Evolutionary conservation across 164 flowering plant species (phyloP), one percentile per base, ranked within the genome.

Genomic region (Amborella trichopoda): DNA sequence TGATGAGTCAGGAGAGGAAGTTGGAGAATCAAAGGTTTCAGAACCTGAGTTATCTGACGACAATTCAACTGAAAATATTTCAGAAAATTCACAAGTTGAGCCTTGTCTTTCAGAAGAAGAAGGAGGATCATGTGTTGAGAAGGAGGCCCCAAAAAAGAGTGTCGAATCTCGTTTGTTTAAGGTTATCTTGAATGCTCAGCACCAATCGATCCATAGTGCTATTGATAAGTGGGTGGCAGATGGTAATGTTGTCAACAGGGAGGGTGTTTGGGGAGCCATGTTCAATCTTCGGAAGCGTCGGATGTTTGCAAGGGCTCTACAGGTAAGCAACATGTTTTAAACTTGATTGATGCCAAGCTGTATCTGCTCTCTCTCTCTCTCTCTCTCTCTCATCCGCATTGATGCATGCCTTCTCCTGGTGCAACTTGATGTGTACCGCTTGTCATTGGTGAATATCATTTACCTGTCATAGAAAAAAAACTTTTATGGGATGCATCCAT

Each of bases 271-370:
- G 3, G 0, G 33, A 24, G 56, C 68, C 53, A 66, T 72, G 73
- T 20, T 44, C 13, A 42, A 51, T 42, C 81, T 87, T 52, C 75
- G 85, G 18, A 77, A 36, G 46, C 71, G 76, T 17, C 53, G 53
- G 18, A 51, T 75, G 64, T 81, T 32, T 58, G 64, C 50, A 22
- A 83, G 55, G 68, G 96, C 96, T 14, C 63, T 87, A 67, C 81
- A 85, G 95, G 95, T 85, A 3, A 48, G 23, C 55, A 28, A 3
- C 40, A 14, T 39, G 20, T 26, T 44, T 23, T 17, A 22, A 17
- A 14, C 16, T 6, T 5, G 14, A 5, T 23, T 45, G 16, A 26
- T 4, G 21, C 12, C 23, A 2, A 1, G 21, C 23, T 41, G 12
- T 14, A 13, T 10, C 2, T 3, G 9, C 11, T 6, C 34, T 39